phyloP scores from a whole-genome alignment of 352 stramenopile species.

The Phytophthora hybrid region DNA sequence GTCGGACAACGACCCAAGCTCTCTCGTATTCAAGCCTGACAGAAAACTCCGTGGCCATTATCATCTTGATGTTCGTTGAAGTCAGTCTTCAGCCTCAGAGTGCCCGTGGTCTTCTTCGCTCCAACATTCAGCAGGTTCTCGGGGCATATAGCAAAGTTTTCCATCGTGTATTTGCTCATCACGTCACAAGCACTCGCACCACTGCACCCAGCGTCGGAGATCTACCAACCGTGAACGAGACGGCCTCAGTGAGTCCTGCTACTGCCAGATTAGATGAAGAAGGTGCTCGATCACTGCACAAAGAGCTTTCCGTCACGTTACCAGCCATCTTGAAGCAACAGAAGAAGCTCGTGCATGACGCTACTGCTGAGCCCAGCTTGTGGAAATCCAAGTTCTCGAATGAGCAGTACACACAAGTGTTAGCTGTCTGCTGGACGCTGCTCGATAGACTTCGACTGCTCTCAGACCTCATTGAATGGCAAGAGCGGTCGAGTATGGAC shows the following conservation, averaged over 20 bases:
- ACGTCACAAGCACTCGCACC: slow-evolving; percentile 42
- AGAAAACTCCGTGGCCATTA: slow-evolving; percentile 72
- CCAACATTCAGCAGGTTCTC: slow-evolving; percentile 65
- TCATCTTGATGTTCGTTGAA: slow-evolving; percentile 74
- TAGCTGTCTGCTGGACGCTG: slow-evolving; percentile 58
- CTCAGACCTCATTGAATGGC: slow-evolving; percentile 74
- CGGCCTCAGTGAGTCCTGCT: slow-evolving; percentile 7
- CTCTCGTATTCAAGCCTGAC: slow-evolving; percentile 73
- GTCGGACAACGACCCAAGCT: slow-evolving; percentile 30
- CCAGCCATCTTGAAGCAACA: slow-evolving; percentile 56
- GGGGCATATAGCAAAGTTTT: slow-evolving; percentile 53
- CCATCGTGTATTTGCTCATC: slow-evolving; percentile 57
- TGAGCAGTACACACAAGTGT: slow-evolving; percentile 59
- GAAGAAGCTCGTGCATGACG: slow-evolving; percentile 59
- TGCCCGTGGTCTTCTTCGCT: slow-evolving; percentile 56
- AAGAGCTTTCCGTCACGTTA: slow-evolving; percentile 46
- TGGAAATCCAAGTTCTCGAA: slow-evolving; percentile 65
- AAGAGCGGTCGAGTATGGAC: slow-evolving; percentile 39
- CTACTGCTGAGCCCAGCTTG: slow-evolving; percentile 56
- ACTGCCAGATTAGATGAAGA: slow-evolving; percentile 28
- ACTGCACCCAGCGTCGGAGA: slow-evolving; percentile 13
- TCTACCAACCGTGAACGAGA: slow-evolving; percentile 27
- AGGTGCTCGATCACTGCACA: slow-evolving; percentile 48
- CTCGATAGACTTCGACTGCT: slow-evolving; percentile 67
- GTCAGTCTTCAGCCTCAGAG: slow-evolving; percentile 56